These are phyloP conservation scores for Trametes cubensis DNA, from an alignment of 768 basidiomycete genomes.

Conservation along the genomic window DNA sequence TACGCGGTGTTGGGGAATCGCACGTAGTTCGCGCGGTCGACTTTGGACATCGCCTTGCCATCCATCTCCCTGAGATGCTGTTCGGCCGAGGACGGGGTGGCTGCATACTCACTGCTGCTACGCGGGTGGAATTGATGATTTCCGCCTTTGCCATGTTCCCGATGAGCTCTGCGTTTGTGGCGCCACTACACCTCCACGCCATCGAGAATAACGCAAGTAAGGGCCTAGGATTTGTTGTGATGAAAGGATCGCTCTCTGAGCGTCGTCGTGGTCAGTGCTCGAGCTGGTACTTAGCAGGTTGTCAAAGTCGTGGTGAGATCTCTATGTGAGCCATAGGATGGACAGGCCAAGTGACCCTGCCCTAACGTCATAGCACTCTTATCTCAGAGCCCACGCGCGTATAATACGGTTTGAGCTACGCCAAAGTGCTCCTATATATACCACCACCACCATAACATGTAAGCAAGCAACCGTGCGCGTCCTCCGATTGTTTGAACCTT, in stretches of 20 bases:
- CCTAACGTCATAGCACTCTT: background rate
- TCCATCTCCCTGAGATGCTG: background rate
- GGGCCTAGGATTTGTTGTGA: too few relatives aligned
- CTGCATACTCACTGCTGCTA: conserved; percentile 51
- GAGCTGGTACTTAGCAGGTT: too few relatives aligned
- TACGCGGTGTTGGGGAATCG: conserved; percentile 43
- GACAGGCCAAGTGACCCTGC: background rate
- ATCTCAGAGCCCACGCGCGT: background rate
- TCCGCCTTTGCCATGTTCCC: conserved; percentile 58
- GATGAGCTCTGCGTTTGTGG: conserved; percentile 72
- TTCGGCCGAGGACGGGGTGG: background rate
- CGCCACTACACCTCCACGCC: conserved; percentile 83
- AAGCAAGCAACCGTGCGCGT: too few relatives aligned
- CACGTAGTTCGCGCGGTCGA: conserved; percentile 52
- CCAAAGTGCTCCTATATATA: too few relatives aligned
- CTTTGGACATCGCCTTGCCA: conserved; percentile 47
- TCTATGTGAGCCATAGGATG: too few relatives aligned
- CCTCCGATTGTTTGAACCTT: too few relatives aligned
- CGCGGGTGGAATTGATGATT: conserved; percentile 58
- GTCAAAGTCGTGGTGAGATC: too few relatives aligned
- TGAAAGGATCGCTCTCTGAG: too few relatives aligned
- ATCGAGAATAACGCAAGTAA: conserved; percentile 42
- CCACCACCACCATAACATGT: too few relatives aligned
- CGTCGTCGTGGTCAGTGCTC: too few relatives aligned
- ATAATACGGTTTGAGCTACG: too few relatives aligned